Percentiles rank a stretch among this genome's conserved stretches.
Evolutionary conservation across 257 asterid species (phyloP).

Genomic region (Solanum habrochaites): DNA sequence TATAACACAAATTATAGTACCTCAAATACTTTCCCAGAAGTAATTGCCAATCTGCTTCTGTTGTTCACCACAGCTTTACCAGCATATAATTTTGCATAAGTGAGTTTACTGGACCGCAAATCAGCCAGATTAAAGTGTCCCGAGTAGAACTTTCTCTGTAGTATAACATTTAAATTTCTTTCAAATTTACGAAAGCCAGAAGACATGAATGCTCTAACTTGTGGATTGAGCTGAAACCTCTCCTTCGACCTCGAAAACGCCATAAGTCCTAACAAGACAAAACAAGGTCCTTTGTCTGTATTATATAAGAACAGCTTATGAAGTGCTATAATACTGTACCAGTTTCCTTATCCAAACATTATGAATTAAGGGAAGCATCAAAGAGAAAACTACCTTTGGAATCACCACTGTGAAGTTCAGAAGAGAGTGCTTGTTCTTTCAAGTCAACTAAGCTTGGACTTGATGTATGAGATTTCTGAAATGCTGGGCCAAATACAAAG

Average conservation of each 20-base stretch:
- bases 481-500: neutral
- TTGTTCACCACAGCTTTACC: neutral
- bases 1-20: neutral
- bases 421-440: neutral
- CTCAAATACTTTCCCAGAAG: neutral
- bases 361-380: neutral
- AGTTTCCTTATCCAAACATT: neutral
- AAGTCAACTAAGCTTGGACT: neutral
- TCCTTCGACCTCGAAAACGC: neutral
- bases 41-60: neutral
- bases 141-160: neutral
- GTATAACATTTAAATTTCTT: neutral
- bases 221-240: neutral
- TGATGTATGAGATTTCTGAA: constrained; percentile 2
- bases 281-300: neutral
- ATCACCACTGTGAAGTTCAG: neutral
- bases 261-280: neutral
- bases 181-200: neutral
- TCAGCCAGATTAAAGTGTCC: neutral
- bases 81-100: neutral
- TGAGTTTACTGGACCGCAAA: constrained; percentile 5
- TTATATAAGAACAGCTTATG: neutral
- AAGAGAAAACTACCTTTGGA: neutral
- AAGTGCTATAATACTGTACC: neutral
- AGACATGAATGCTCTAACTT: neutral